Evolutionary conservation across 805 yeast genomes (phyloP).

Genomic region (Torulaspora quercuum): DNA sequence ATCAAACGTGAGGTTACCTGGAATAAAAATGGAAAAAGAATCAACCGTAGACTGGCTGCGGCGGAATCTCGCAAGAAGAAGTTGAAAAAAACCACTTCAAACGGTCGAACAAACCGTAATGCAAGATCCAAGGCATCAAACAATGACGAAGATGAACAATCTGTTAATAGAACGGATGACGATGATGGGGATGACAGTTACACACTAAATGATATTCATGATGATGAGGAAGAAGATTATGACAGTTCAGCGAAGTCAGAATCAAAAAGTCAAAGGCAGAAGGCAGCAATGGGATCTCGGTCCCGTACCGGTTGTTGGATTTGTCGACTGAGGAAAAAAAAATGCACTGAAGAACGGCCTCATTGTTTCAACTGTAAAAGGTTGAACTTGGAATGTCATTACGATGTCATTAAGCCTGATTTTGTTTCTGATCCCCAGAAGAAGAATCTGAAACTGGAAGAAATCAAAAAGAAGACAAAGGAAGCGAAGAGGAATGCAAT

Average conservation of each 20-base stretch:
- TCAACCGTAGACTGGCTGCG: slow-evolving; percentile 23
- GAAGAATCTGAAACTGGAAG: slow-evolving; percentile 47
- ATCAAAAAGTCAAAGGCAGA: slow-evolving; percentile 17
- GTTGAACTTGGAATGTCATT: slow-evolving; percentile 57
- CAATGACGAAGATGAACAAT: background rate
- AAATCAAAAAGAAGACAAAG: slow-evolving; percentile 47
- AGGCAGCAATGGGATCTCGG: slow-evolving; percentile 35
- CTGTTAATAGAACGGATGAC: slow-evolving; percentile 3
- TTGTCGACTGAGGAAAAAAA: slow-evolving; percentile 67
- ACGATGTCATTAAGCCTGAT: slow-evolving; percentile 47
- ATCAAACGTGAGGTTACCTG: slow-evolving; percentile 30
- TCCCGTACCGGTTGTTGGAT: slow-evolving; percentile 75
- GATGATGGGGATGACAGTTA: slow-evolving; percentile 13
- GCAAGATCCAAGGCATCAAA: background rate
- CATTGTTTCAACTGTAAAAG: slow-evolving; percentile 55
- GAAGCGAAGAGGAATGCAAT: slow-evolving; percentile 41
- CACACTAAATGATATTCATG: slow-evolving; percentile 5
- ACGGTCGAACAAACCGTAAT: slow-evolving; percentile 1
- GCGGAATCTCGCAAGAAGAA: slow-evolving; percentile 15
- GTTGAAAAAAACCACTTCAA: slow-evolving; percentile 4
- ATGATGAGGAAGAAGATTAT: slow-evolving; percentile 20
- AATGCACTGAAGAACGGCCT: slow-evolving; percentile 67
- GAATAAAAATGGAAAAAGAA: slow-evolving; percentile 36
- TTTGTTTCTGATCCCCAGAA: slow-evolving; percentile 47
- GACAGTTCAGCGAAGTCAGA: slow-evolving; percentile 19